These are phyloP conservation scores for Hymenoscyphus albidus DNA, from an alignment of 2,329 filamentous ascomycete genomes.

Conservation along the genomic window DNA sequence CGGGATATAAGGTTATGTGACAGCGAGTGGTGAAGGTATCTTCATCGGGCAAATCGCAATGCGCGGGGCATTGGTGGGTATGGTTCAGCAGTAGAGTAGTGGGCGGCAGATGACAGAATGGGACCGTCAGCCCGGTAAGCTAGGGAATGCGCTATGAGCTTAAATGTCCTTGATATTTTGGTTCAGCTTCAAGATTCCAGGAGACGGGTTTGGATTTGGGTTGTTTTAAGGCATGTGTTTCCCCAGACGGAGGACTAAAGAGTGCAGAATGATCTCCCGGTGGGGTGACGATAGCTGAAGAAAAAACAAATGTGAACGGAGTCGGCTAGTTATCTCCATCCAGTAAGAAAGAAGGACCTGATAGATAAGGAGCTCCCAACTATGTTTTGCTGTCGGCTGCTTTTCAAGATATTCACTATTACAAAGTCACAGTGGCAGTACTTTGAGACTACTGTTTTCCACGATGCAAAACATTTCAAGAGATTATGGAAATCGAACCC, in stretches of 20 bases:
- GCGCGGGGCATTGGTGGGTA: not conserved
- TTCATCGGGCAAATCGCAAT: not conserved
- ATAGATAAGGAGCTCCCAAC: not conserved
- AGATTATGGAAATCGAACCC: too few relatives aligned
- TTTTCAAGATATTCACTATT: not conserved
- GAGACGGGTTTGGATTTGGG: not conserved
- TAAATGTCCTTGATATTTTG: not conserved
- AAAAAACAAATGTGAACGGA: not conserved
- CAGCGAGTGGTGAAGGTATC: not conserved
- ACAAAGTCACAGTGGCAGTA: not conserved
- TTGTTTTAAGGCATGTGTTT: not conserved
- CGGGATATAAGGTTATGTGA: not conserved
- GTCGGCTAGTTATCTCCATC: not conserved
- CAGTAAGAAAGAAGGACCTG: not conserved
- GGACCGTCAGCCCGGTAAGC: not conserved
- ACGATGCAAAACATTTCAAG: too few relatives aligned
- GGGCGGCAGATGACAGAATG: not conserved
- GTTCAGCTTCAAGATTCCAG: not conserved
- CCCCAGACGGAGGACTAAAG: constrained; percentile 2
- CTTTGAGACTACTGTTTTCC: too few relatives aligned
- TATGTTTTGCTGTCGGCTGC: not conserved
- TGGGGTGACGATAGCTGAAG: constrained; percentile 2
- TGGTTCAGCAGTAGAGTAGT: not conserved
- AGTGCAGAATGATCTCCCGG: not conserved
- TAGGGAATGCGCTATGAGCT: not conserved